Conservation (phyloP, 257 asterid genomes). For the Cynanchum wilfordii region DNA sequence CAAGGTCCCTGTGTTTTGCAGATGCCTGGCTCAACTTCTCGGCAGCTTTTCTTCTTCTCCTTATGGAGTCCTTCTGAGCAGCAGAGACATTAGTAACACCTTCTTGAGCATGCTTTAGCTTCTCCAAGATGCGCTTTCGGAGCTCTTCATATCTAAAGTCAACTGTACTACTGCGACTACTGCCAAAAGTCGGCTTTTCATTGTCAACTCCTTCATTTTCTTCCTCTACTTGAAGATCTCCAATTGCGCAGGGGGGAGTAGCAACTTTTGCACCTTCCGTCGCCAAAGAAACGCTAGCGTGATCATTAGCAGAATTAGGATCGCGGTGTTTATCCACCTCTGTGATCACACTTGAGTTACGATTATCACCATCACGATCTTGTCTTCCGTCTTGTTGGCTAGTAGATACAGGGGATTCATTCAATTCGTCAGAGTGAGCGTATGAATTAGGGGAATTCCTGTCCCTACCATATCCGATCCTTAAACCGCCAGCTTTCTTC, state of each 20-base stretch:
- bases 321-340: neutral
- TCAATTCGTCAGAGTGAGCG: conserved; percentile 6
- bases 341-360: neutral
- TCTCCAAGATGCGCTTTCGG: conserved; percentile 18
- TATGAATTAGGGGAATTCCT: conserved; percentile 1
- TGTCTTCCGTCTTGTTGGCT: neutral
- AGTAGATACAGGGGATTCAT: neutral
- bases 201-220: conserved; percentile 9
- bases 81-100: conserved; percentile 27
- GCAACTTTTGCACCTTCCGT: neutral
- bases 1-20: conserved; percentile 27
- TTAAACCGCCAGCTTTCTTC: conserved; percentile 38
- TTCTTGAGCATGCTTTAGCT: conserved; percentile 26
- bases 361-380: neutral
- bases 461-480: conserved; percentile 49
- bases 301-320: neutral
- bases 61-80: conserved; percentile 30
- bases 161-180: conserved; percentile 2
- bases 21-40: conserved; percentile 29
- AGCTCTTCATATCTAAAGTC: conserved; percentile 29
- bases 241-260: neutral
- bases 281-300: neutral
- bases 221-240: conserved; percentile 3
- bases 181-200: neutral
- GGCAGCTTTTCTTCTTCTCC: conserved; percentile 35